phyloP scores from a whole-genome alignment of 192 early-diverging fungal species.

The Geranomyces variabilis region DNA sequence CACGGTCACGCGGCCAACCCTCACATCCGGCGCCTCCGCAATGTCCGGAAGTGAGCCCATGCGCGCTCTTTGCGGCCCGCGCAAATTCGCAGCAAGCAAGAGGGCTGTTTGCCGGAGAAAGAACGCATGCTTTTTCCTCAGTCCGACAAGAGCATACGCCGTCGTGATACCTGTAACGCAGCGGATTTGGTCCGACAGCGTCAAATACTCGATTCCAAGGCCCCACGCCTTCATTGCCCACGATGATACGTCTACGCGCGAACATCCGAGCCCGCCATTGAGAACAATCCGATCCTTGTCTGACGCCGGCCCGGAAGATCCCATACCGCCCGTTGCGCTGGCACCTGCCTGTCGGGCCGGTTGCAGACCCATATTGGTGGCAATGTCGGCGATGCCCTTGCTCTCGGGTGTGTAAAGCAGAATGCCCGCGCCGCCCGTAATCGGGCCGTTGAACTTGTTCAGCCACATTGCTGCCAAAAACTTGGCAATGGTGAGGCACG shows the following conservation, averaged over 20 bases:
- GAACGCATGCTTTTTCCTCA: slow-evolving; percentile 69
- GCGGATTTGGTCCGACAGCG: slow-evolving; percentile 62
- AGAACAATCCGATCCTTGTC: slow-evolving; percentile 34
- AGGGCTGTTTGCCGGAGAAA: slow-evolving; percentile 66
- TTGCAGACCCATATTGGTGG: slow-evolving; percentile 32
- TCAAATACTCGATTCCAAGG: slow-evolving; percentile 56
- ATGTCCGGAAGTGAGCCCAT: slow-evolving; percentile 24
- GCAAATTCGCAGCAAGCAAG: slow-evolving; percentile 35
- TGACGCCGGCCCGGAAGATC: slow-evolving; percentile 7
- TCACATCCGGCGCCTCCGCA: slow-evolving; percentile 9
- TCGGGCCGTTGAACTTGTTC: slow-evolving; percentile 36
- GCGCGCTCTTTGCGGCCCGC: not conserved
- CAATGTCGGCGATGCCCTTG: slow-evolving; percentile 41
- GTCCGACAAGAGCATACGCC: slow-evolving; percentile 62
- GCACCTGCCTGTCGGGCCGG: slow-evolving; percentile 21
- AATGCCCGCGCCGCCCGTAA: slow-evolving; percentile 51
- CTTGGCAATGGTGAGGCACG: slow-evolving; percentile 71
- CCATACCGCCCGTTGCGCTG: not conserved
- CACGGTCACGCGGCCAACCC: not conserved
- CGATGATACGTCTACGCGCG: slow-evolving; percentile 54
- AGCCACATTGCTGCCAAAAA: slow-evolving; percentile 59
- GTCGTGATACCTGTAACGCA: slow-evolving; percentile 57
- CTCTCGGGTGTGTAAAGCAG: slow-evolving; percentile 23
- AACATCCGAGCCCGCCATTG: slow-evolving; percentile 19
- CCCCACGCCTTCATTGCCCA: slow-evolving; percentile 68